Conservation (phyloP, 1,139 yeast genomes). For the Pichia kudriavzevii region DNA sequence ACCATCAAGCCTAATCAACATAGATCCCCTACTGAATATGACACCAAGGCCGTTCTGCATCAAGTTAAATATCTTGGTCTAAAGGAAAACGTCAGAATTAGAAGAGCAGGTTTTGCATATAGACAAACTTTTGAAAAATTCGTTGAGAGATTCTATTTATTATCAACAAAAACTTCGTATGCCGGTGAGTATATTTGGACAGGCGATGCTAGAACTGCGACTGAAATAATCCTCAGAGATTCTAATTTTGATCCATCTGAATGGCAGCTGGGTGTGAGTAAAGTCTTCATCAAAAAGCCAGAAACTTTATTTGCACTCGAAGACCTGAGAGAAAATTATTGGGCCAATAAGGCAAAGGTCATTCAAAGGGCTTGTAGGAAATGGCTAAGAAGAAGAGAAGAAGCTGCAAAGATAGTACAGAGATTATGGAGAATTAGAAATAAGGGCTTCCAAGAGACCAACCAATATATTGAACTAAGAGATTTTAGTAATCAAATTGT, state of each 20-base stretch:
- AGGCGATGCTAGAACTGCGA: slow-evolving; percentile 82
- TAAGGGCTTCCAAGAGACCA: slow-evolving; percentile 45
- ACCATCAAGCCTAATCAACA: slow-evolving; percentile 97
- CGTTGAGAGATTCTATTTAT: slow-evolving; percentile 88
- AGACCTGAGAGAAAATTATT: slow-evolving; percentile 92
- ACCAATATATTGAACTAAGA: slow-evolving; percentile 73
- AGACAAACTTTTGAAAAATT: slow-evolving; percentile 96
- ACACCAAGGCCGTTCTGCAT: slow-evolving; percentile 82
- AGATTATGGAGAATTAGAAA: slow-evolving; percentile 74
- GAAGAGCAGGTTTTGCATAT: slow-evolving; percentile 98
- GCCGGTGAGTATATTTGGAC: slow-evolving; percentile 98
- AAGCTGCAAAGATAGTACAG: slow-evolving; percentile 81
- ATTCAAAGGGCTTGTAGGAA: slow-evolving; percentile 97
- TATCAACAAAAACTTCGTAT: slow-evolving; percentile 86
- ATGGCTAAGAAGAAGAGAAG: slow-evolving; percentile 70
- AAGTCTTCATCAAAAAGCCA: slow-evolving; percentile 93
- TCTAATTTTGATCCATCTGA: slow-evolving; percentile 76
- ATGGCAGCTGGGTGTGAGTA: slow-evolving; percentile 89
- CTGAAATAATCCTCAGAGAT: slow-evolving; percentile 66
- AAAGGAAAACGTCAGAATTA: slow-evolving; percentile 92
- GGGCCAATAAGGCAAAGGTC: slow-evolving; percentile 98
- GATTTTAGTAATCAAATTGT: slow-evolving; percentile 71
- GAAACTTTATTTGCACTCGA: slow-evolving; percentile 94
- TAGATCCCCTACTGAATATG: slow-evolving; percentile 85
- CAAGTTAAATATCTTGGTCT: slow-evolving; percentile 94